phyloP scores from a whole-genome alignment of 257 asterid species.

The Hygrophila difformis region DNA sequence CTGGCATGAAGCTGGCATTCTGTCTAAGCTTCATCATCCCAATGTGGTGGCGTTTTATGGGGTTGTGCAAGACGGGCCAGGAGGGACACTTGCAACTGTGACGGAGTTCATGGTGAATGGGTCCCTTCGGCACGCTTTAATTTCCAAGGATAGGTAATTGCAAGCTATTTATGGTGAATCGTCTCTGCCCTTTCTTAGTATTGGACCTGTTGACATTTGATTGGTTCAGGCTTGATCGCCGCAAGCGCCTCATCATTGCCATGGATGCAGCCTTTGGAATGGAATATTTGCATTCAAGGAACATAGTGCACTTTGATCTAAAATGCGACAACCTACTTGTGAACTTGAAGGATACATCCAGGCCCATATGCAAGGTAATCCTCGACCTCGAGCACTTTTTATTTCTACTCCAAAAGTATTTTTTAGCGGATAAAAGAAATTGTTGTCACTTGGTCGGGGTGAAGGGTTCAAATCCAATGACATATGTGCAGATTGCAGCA shows the following conservation, averaged over 20 bases:
- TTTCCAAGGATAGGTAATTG: slow-evolving; percentile 67
- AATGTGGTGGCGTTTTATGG: slow-evolving; percentile 96
- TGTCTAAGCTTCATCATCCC: slow-evolving; percentile 94
- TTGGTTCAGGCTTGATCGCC: slow-evolving; percentile 75
- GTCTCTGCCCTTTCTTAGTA: not conserved
- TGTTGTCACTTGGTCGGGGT: too few species aligned
- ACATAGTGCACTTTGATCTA: slow-evolving; percentile 87
- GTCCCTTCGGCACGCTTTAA: slow-evolving; percentile 73
- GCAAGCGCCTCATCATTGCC: slow-evolving; percentile 84
- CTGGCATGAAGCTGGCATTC: slow-evolving; percentile 92
- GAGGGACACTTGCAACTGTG: slow-evolving; percentile 92
- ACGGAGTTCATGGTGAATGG: slow-evolving; percentile 93
- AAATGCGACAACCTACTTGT: slow-evolving; percentile 94
- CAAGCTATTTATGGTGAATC: too few species aligned
- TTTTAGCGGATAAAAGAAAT: too few species aligned
- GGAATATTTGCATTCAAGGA: slow-evolving; percentile 94
- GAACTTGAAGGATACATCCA: slow-evolving; percentile 85
- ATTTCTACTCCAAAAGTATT: too few species aligned
- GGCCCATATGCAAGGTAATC: slow-evolving; percentile 91
- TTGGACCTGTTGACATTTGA: slow-evolving; percentile 9
- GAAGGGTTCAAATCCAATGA: too few species aligned
- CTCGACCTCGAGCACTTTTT: not conserved
- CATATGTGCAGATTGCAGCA: too few species aligned
- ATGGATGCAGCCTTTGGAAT: slow-evolving; percentile 98
- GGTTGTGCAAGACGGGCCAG: slow-evolving; percentile 94